phyloP scores from a whole-genome alignment of 768 basidiomycete species.

The Cystobasidium onofrii region DNA sequence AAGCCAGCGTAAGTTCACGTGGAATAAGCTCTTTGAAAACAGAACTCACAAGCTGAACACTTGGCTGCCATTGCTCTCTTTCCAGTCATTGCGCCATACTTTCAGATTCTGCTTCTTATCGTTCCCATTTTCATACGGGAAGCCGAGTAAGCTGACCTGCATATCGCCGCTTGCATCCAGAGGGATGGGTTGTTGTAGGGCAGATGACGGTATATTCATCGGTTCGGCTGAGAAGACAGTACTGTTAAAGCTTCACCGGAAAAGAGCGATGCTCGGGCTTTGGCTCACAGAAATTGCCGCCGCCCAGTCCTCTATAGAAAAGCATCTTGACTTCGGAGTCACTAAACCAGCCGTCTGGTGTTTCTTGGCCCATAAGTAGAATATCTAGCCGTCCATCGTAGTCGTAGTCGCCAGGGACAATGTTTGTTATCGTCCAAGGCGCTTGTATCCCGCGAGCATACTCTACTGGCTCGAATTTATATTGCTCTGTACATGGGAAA shows the following conservation, averaged over 20 bases:
- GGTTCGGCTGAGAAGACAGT: slow-evolving; percentile 30
- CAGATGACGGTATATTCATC: slow-evolving; percentile 54
- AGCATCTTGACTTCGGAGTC: slow-evolving; percentile 53
- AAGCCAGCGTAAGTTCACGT: slow-evolving; percentile 17
- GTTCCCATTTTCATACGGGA: slow-evolving; percentile 51
- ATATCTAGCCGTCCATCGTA: slow-evolving; percentile 85
- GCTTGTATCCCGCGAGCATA: slow-evolving; percentile 39
- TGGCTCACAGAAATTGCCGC: slow-evolving; percentile 44
- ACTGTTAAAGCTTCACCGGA: background rate
- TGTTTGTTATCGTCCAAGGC: slow-evolving; percentile 56
- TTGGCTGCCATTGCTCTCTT: slow-evolving; percentile 53
- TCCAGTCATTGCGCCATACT: slow-evolving; percentile 77
- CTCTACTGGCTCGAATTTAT: slow-evolving; percentile 35
- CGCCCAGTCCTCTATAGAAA: slow-evolving; percentile 56
- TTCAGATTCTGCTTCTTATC: slow-evolving; percentile 50
- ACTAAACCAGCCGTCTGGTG: slow-evolving; percentile 49
- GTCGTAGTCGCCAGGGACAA: slow-evolving; percentile 87
- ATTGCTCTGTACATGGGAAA: background rate
- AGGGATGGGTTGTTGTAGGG: slow-evolving; percentile 68
- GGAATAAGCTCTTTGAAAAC: slow-evolving; percentile 8
- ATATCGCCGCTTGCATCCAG: slow-evolving; percentile 82
- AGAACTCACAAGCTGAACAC: slow-evolving; percentile 59
- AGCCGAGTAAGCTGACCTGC: slow-evolving; percentile 76
- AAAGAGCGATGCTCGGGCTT: background rate
- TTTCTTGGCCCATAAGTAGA: slow-evolving; percentile 68